Conservation (phyloP, 2,329 filamentous ascomycete species). For the Elsinoe fawcettii region DNA sequence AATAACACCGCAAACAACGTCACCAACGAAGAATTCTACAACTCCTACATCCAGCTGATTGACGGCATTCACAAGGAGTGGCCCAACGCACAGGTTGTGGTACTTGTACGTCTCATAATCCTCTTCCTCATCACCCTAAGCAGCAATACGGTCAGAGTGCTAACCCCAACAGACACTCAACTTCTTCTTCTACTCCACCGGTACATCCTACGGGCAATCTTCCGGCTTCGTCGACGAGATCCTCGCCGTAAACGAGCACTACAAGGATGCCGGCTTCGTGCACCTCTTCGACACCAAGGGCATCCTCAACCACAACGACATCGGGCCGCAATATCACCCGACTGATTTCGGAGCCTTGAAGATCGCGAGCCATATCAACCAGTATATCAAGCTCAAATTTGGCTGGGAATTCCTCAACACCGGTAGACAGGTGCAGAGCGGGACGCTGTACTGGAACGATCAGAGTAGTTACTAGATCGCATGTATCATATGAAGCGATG, state of each 20-base stretch:
- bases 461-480: slow-evolving; percentile 11
- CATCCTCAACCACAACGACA: slow-evolving; percentile 55
- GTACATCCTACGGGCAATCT: slow-evolving; percentile 41
- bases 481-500: too few relatives aligned
- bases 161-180: slow-evolving; percentile 33
- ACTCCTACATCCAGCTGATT: slow-evolving; percentile 37
- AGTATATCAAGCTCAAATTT: slow-evolving; percentile 50
- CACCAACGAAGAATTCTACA: slow-evolving; percentile 31
- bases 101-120: slow-evolving; percentile 30
- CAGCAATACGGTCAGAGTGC: too few relatives aligned
- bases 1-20: slow-evolving; percentile 36
- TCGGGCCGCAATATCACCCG: slow-evolving; percentile 51
- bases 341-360: slow-evolving; percentile 57
- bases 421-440: slow-evolving; percentile 45
- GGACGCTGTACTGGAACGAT: slow-evolving; percentile 19
- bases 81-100: slow-evolving; percentile 36
- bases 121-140: background rate
- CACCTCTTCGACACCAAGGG: slow-evolving; percentile 56
- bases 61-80: slow-evolving; percentile 35
- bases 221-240: slow-evolving; percentile 7
- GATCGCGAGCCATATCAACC: slow-evolving; percentile 51
- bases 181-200: slow-evolving; percentile 45
- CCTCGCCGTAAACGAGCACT: background rate
- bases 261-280: slow-evolving; percentile 40
- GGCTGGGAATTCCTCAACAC: slow-evolving; percentile 50